These are phyloP conservation scores for Fusarium xyrophilum DNA, from an alignment of 2,329 filamentous ascomycete genomes.

Conservation along the genomic window DNA sequence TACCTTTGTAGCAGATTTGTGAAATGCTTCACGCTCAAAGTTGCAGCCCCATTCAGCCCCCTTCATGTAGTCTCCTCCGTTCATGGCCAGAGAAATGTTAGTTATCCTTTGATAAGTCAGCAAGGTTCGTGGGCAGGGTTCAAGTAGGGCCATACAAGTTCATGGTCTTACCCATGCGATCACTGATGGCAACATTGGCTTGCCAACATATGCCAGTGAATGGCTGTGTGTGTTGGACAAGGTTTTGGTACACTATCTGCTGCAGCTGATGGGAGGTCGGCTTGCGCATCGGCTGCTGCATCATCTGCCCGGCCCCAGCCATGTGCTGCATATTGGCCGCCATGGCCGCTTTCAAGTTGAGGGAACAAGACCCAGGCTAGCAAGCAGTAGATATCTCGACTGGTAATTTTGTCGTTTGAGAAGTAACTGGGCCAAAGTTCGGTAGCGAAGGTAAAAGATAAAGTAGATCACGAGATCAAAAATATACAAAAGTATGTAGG, in stretches of 20 bases:
- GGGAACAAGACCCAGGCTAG: slow-evolving; percentile 33
- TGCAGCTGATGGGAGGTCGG: slow-evolving; percentile 45
- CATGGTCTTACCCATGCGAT: slow-evolving; percentile 53
- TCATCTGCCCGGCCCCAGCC: slow-evolving; percentile 55
- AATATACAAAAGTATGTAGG: not conserved
- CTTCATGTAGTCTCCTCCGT: slow-evolving; percentile 50
- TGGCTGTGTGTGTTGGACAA: slow-evolving; percentile 46
- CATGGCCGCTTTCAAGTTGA: slow-evolving; percentile 56
- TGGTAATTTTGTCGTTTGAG: slow-evolving; percentile 2
- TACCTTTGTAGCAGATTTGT: slow-evolving; percentile 58
- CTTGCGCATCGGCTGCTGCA: slow-evolving; percentile 52
- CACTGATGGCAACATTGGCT: slow-evolving; percentile 46
- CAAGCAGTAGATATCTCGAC: slow-evolving; percentile 6
- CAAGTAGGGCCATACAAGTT: slow-evolving; percentile 48
- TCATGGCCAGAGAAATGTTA: slow-evolving; percentile 57
- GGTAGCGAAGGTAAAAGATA: not conserved
- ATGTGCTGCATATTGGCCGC: slow-evolving; percentile 67
- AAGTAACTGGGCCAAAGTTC: not conserved
- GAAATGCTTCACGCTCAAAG: slow-evolving; percentile 58
- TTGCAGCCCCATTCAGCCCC: slow-evolving; percentile 52
- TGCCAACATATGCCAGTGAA: slow-evolving; percentile 51
- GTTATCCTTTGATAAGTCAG: slow-evolving; percentile 52
- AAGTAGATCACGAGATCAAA: not conserved
- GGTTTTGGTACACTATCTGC: slow-evolving; percentile 51
- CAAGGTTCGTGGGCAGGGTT: slow-evolving; percentile 10